Percentiles rank a stretch among this genome's conserved stretches.
Conservation (phyloP, 768 basidiomycete species). For the Amanita polypyramis region DNA sequence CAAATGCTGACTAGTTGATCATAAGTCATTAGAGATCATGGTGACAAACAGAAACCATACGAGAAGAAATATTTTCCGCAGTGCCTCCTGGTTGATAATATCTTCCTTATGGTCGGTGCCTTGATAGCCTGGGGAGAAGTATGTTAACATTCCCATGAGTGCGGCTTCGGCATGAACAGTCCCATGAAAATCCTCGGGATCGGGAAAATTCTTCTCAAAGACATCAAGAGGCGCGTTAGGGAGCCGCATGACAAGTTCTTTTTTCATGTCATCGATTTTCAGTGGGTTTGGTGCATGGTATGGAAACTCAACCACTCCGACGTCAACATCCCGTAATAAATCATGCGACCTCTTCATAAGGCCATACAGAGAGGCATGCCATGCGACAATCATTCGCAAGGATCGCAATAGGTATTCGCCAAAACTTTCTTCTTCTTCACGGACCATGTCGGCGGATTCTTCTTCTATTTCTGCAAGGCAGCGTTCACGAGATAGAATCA, state of each 20-base stretch:
- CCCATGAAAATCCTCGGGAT: neutral
- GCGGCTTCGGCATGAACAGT: neutral
- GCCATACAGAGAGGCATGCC: neutral
- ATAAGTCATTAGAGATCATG: neutral
- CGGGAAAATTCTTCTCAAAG: neutral
- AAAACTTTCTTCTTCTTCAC: neutral
- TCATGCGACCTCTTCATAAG: neutral
- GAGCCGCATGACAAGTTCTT: neutral
- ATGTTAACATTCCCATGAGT: neutral
- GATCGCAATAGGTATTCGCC: neutral
- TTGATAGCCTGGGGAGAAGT: neutral
- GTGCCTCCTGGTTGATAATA: neutral
- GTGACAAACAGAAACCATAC: neutral
- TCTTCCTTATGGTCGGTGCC: neutral
- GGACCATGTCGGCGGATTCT: neutral
- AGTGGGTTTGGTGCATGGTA: neutral
- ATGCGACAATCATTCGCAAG: neutral
- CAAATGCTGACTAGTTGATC: neutral
- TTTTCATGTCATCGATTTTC: neutral
- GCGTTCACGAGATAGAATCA: too few species aligned
- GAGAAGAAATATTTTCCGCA: neutral
- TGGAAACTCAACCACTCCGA: neutral
- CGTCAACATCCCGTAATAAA: neutral
- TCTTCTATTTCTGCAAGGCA: too few species aligned
- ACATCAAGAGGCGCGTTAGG: neutral